phyloP scores from a whole-genome alignment of 495 filamentous ascomycete species.

The Xanthoparmelia taractica region DNA sequence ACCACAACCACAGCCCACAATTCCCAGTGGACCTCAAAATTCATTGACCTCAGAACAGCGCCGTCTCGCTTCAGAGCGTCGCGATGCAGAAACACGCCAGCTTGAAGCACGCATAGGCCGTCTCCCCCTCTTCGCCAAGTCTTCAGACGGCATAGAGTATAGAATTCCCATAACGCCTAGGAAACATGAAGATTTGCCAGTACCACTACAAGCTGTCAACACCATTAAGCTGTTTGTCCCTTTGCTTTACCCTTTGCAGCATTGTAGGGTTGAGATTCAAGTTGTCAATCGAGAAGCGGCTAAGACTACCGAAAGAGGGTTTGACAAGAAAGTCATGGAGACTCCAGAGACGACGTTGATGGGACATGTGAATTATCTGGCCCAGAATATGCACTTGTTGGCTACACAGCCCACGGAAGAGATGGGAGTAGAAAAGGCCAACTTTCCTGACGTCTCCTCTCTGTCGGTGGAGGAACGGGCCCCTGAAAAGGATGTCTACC shows the following conservation, averaged over 20 bases:
- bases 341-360: constrained; percentile 57
- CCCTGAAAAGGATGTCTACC: constrained; percentile 2
- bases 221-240: constrained; percentile 65
- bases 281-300: constrained; percentile 55
- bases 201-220: constrained; percentile 53
- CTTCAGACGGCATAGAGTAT: constrained; percentile 61
- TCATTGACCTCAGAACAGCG: constrained; percentile 49
- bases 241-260: constrained; percentile 62
- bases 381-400: constrained; percentile 63
- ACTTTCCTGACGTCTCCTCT: constrained; percentile 14
- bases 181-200: constrained; percentile 53
- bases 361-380: constrained; percentile 68
- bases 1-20: neutral
- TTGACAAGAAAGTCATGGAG: constrained; percentile 49
- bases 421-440: constrained; percentile 24
- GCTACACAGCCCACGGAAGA: constrained; percentile 45
- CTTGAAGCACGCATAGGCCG: constrained; percentile 73
- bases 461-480: constrained; percentile 20
- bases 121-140: constrained; percentile 59
- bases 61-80: constrained; percentile 52
- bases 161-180: constrained; percentile 65
- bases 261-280: constrained; percentile 57
- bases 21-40: constrained; percentile 19
- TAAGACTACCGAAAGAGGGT: constrained; percentile 54
- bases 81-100: constrained; percentile 60